Conservation (phyloP, 345 rosid species). For the Arabidopsis suecica region DNA sequence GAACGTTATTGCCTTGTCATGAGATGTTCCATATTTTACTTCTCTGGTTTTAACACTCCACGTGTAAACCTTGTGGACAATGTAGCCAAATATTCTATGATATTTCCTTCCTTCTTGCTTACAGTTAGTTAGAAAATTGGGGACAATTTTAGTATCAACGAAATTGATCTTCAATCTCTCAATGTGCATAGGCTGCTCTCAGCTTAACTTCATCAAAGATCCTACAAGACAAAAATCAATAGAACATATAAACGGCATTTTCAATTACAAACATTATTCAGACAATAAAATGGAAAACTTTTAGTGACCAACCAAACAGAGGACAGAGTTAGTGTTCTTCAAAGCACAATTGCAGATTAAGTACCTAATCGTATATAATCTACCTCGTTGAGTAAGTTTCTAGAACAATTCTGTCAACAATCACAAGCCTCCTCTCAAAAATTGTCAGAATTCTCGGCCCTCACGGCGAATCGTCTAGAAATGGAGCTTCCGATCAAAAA, state of each 20-base stretch:
- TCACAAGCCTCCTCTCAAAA: conserved; percentile 19
- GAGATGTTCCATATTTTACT: conserved; percentile 41
- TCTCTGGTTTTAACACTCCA: conserved; percentile 25
- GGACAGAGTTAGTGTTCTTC: neutral
- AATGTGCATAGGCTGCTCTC: conserved; percentile 27
- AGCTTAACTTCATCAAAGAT: conserved; percentile 10
- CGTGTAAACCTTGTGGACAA: conserved; percentile 28
- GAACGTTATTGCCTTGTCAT: conserved; percentile 22
- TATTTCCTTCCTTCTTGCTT: conserved; percentile 13
- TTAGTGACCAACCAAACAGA: neutral
- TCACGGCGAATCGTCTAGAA: conserved; percentile 24
- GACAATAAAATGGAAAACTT: neutral
- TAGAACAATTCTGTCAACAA: conserved; percentile 34
- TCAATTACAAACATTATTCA: neutral
- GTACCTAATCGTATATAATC: conserved; percentile 36
- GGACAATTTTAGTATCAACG: conserved; percentile 25
- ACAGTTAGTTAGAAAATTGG: conserved; percentile 35
- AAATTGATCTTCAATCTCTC: conserved; percentile 27
- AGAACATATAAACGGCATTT: conserved; percentile 18
- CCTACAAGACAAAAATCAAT: conserved; percentile 18
- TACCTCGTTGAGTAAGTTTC: conserved; percentile 29
- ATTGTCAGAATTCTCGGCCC: conserved; percentile 36
- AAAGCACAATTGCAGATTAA: conserved; percentile 12
- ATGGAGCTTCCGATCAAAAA: conserved; percentile 35
- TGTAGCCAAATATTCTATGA: conserved; percentile 25